A percentile compares a stretch with the other conserved stretches of the same genome.
Conservation (phyloP, 345 rosid species). For the Syzygium aromaticum region DNA sequence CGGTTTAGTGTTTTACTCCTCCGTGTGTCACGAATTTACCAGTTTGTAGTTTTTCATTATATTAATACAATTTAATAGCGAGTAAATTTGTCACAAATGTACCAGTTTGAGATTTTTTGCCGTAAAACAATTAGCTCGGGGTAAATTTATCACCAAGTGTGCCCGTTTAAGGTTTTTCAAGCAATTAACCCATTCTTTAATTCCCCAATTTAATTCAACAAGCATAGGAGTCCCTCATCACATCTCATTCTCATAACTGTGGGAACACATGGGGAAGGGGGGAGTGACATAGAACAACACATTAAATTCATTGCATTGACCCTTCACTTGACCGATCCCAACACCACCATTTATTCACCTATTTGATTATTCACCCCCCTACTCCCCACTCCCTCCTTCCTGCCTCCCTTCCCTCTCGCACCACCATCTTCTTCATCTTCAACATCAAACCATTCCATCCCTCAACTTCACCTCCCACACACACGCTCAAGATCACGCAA, state of each 20-base stretch:
- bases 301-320: not conserved
- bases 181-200: too few species aligned
- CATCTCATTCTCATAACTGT: not conserved
- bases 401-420: not conserved
- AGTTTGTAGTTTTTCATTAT: too few species aligned
- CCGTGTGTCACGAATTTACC: too few species aligned
- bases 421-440: not conserved
- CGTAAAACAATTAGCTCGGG: too few species aligned
- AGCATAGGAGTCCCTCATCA: not conserved
- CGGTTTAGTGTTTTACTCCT: too few species aligned
- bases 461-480: not conserved
- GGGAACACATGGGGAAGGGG: not conserved
- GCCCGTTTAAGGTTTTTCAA: too few species aligned
- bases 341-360: not conserved
- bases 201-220: not conserved
- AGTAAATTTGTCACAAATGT: too few species aligned
- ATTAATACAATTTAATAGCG: too few species aligned
- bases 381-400: not conserved
- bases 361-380: not conserved
- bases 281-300: not conserved
- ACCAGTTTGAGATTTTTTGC: rapidly evolving
- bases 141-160: too few species aligned
- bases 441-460: not conserved
- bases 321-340: not conserved
- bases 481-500: not conserved